These are phyloP conservation scores for Candida maris DNA, from an alignment of 805 yeast genomes.

Conservation along the genomic window DNA sequence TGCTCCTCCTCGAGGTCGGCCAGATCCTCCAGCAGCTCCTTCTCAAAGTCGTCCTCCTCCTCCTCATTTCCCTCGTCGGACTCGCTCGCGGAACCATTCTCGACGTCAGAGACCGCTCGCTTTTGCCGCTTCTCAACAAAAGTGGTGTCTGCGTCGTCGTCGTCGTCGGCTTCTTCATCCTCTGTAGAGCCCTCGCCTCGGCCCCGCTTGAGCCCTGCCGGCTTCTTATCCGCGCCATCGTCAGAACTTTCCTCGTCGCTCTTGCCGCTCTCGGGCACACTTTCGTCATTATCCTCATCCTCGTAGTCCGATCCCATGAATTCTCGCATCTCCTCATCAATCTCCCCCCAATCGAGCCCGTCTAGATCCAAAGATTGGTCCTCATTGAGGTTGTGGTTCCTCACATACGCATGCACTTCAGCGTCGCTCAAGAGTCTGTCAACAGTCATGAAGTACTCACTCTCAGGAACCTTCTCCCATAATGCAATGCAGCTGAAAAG, in stretches of 20 bases:
- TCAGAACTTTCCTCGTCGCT: slow-evolving; percentile 6
- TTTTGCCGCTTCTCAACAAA: slow-evolving; percentile 19
- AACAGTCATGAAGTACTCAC: slow-evolving; percentile 52
- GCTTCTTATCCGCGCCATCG: slow-evolving; percentile 10
- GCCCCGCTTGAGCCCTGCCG: slow-evolving; percentile 15
- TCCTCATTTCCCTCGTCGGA: slow-evolving; percentile 23
- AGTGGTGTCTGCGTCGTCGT: slow-evolving; percentile 12
- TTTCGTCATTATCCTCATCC: slow-evolving; percentile 31
- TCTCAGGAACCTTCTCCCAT: slow-evolving; percentile 71
- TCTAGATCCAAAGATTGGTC: slow-evolving; percentile 38
- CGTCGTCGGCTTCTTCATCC: slow-evolving; percentile 18
- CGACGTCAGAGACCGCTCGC: slow-evolving; percentile 14
- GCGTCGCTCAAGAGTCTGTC: slow-evolving; percentile 42
- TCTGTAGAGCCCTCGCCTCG: slow-evolving; percentile 22
- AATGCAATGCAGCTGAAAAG: slow-evolving; percentile 75
- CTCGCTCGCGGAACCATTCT: no score
- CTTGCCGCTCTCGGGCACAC: no score
- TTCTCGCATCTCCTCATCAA: slow-evolving; percentile 54
- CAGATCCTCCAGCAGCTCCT: slow-evolving; percentile 47
- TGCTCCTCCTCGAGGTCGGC: slow-evolving; percentile 45
- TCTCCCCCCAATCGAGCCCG: slow-evolving; percentile 49
- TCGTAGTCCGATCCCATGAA: slow-evolving; percentile 46
- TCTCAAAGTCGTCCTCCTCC: slow-evolving; percentile 43
- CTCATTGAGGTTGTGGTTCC: slow-evolving; percentile 34
- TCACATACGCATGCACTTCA: slow-evolving; percentile 43